Percentiles rank a stretch among this genome's conserved stretches.
Evolutionary conservation across 495 filamentous ascomycete species (phyloP).

Genomic region (Aspergillus incahuasiensis): DNA sequence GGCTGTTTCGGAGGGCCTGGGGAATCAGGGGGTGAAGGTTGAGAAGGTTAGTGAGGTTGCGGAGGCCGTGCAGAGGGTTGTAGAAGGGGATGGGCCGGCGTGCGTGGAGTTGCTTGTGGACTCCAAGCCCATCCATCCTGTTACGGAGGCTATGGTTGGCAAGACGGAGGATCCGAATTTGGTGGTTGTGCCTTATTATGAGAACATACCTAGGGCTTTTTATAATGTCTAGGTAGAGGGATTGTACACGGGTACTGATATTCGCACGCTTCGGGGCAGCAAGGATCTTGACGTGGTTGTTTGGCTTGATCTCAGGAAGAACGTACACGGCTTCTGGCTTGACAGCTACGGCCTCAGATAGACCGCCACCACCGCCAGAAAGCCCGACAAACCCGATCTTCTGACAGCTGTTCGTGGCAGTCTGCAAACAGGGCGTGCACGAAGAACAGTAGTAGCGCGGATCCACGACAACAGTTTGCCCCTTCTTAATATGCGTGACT

Average conservation of each 20-base stretch:
- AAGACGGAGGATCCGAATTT: slow-evolving; percentile 19
- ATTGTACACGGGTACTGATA: background rate
- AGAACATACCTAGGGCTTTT: slow-evolving; percentile 23
- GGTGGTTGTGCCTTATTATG: slow-evolving; percentile 27
- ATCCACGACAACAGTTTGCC: slow-evolving; percentile 29
- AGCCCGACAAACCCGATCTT: slow-evolving; percentile 47
- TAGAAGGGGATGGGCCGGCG: slow-evolving; percentile 15
- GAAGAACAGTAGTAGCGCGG: slow-evolving; percentile 47
- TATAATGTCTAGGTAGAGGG: slow-evolving; percentile 14
- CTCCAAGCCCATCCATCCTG: slow-evolving; percentile 25
- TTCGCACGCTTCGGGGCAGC: slow-evolving; percentile 25
- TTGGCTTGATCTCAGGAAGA: slow-evolving; percentile 37
- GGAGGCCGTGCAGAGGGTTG: slow-evolving; percentile 12
- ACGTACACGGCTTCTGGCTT: background rate
- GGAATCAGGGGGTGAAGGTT: slow-evolving; percentile 18
- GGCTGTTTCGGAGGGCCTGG: slow-evolving; percentile 21
- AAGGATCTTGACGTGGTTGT: slow-evolving; percentile 55
- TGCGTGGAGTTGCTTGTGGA: slow-evolving; percentile 25
- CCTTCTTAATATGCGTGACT: background rate
- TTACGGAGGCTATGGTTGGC: slow-evolving; percentile 26
- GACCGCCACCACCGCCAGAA: slow-evolving; percentile 29
- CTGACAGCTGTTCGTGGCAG: slow-evolving; percentile 44
- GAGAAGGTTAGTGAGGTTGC: slow-evolving; percentile 10
- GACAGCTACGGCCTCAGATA: slow-evolving; percentile 11
- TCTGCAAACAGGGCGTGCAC: slow-evolving; percentile 39